phyloP scores from a whole-genome alignment of 768 basidiomycete genomes.

The Obba rivulosa region DNA sequence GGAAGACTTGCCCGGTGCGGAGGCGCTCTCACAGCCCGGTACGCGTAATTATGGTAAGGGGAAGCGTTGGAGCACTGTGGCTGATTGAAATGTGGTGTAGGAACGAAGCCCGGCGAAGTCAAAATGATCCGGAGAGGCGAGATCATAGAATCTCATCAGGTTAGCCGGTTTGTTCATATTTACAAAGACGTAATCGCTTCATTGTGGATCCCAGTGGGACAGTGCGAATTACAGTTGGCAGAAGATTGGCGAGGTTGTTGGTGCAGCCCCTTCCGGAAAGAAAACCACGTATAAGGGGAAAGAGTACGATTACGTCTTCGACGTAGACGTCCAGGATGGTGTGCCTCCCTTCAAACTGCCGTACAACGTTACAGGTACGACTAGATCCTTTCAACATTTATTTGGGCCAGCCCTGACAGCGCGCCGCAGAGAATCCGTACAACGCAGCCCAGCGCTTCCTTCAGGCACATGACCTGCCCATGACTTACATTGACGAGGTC shows the following conservation, averaged over 20 bases:
- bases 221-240: conserved; percentile 65
- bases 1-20: conserved; percentile 80
- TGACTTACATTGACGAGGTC: conserved; percentile 82
- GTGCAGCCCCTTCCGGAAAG: conserved; percentile 84
- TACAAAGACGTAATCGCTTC: not conserved
- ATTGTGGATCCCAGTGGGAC: conserved; percentile 64
- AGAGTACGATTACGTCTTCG: conserved; percentile 99
- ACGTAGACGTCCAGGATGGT: conserved; percentile 93
- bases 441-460: conserved; percentile 87
- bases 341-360: conserved; percentile 90
- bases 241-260: conserved; percentile 94
- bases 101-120: conserved; percentile 91
- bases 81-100: conserved; percentile 30
- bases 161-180: conserved; percentile 23
- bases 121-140: conserved; percentile 84
- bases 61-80: not conserved
- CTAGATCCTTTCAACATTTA: too few relatives aligned
- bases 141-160: conserved; percentile 88
- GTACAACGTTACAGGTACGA: conserved; percentile 77
- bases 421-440: conserved; percentile 80
- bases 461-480: conserved; percentile 74
- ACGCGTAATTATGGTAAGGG: not conserved
- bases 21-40: conserved; percentile 62
- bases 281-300: conserved; percentile 90
- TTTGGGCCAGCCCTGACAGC: not conserved